Evolutionary conservation across 345 rosid genomes (phyloP).

Genomic region (Syzygium jambos): DNA sequence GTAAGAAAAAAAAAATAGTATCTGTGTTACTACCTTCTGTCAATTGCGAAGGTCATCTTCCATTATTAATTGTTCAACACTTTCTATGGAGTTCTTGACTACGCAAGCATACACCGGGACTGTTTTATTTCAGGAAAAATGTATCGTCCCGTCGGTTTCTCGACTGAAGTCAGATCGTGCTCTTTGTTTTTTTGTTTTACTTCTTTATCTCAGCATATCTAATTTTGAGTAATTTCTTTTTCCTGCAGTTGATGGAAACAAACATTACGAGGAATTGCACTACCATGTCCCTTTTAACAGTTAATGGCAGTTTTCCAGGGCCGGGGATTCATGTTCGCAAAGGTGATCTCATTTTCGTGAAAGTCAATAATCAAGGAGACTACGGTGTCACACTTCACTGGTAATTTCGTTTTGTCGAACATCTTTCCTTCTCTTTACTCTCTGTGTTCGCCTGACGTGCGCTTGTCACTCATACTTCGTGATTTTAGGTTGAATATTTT

Average conservation of each 20-base stretch:
- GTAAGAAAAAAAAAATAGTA: background rate
- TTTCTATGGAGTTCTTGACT: background rate
- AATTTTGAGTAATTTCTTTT: background rate
- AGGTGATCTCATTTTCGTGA: slow-evolving; percentile 15
- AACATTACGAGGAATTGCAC: slow-evolving; percentile 14
- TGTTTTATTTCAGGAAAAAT: background rate
- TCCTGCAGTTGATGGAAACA: slow-evolving; percentile 1
- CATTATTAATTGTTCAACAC: background rate
- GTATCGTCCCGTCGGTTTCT: background rate
- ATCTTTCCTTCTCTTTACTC: background rate
- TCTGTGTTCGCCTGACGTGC: background rate
- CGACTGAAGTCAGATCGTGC: background rate
- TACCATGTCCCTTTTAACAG: slow-evolving; percentile 11
- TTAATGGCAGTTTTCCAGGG: slow-evolving; percentile 25
- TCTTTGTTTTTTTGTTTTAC: background rate
- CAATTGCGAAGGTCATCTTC: background rate
- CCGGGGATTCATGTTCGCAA: slow-evolving; percentile 9
- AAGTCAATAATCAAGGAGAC: slow-evolving; percentile 14
- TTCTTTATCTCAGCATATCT: background rate
- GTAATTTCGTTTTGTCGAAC: background rate
- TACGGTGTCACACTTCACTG: slow-evolving; percentile 6
- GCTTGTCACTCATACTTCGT: background rate
- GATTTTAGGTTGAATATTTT: background rate
- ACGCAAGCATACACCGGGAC: background rate
- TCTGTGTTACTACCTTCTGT: background rate